Conservation (phyloP, 768 basidiomycete species). For the Plicaturopsis crispa region DNA sequence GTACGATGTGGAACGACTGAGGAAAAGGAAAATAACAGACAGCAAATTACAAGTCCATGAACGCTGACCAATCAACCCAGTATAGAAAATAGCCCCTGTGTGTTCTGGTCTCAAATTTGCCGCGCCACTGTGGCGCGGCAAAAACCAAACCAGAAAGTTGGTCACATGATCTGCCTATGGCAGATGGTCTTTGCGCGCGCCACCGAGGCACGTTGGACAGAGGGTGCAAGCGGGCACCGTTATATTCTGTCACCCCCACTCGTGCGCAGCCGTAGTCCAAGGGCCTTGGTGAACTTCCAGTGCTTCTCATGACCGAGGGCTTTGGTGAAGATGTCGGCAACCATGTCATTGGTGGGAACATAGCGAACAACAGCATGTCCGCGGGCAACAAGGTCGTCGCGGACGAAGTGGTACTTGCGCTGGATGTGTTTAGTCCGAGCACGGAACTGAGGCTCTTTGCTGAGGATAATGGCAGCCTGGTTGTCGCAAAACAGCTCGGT, state of each 20-base stretch:
- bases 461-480: constrained; percentile 16
- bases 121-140: too few relatives aligned
- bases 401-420: constrained; percentile 22
- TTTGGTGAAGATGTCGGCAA: constrained; percentile 10
- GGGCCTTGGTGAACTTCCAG: constrained; percentile 9
- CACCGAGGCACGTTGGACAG: too few relatives aligned
- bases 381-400: constrained; percentile 13
- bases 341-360: constrained; percentile 16
- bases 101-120: too few relatives aligned
- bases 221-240: too few relatives aligned
- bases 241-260: constrained; percentile 11
- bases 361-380: constrained; percentile 8
- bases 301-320: constrained; percentile 11
- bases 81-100: too few relatives aligned
- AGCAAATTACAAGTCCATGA: too few relatives aligned
- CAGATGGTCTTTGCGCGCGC: too few relatives aligned
- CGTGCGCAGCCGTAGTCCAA: constrained; percentile 10
- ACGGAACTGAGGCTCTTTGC: constrained; percentile 19
- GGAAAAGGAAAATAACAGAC: too few relatives aligned
- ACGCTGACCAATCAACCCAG: too few relatives aligned
- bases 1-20: too few relatives aligned
- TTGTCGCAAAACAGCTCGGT: constrained; percentile 20
- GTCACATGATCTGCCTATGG: too few relatives aligned
- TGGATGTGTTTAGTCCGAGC: constrained; percentile 26
- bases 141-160: too few relatives aligned